Evolutionary conservation across 306 rosid species (phyloP), one percentile per base, ranked within the genome.

Genomic region (Sphenostylis stenocarpa): DNA sequence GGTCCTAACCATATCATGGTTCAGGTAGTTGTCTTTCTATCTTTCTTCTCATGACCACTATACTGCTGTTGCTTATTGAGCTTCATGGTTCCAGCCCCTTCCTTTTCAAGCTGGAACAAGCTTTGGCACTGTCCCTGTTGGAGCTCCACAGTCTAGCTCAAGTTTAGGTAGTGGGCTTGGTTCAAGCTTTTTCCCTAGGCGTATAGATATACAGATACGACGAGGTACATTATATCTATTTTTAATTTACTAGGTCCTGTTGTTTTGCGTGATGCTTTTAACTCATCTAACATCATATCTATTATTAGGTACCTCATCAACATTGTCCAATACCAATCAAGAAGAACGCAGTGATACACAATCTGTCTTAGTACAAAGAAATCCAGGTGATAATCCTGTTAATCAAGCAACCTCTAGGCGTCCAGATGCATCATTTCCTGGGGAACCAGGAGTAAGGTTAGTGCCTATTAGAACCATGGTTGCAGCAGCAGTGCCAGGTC

Each of bases 1-100:
- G 90, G 94, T 81, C 99, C 99, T 78, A 96, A 93, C 82, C 97
- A 93, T 57, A 92, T 96, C 77, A 91, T 92, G 99, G 99, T 96
- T 89, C 98, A 92, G 99, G 97, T 85, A 79, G 67, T 68, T 84
- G 67, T 47, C 56, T 51, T 72, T 36, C 44, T 72, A 43, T 77
- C 68, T 66, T 81, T 13, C 47, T 52, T 70, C 48, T 70, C 71
- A 39, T 63, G 78, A 68, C 80, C 77, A 73, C 23, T 60, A 47
- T 63, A 69, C 24, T 71, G 21, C 78, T 68, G 55, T 71, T 80
- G 82, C 90, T 88, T 69, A 91, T 79, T 84, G 77, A 77, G 83
- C 63, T 84, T 43, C 86, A 13, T 84, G 78, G 70, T 44, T 77
- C 68, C 88, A 96, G 99, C 98, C 99, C 78, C 93, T 96, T 86